A percentile compares a stretch with the other conserved stretches of the same genome.
Conservation (phyloP, 129 eudicot species). For the Tagetes erecta region DNA sequence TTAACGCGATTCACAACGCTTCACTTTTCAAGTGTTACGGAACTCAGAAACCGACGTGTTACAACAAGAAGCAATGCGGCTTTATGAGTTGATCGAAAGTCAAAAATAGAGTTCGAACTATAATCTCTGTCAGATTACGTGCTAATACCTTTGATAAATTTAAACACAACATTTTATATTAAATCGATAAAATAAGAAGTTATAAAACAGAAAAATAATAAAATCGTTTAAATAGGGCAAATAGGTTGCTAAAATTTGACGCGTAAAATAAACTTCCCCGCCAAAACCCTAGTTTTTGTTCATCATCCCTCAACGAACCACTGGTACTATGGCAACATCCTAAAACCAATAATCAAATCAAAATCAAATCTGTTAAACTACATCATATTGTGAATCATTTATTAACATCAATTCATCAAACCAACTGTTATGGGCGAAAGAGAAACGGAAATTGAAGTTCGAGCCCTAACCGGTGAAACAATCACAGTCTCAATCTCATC, state of each 20-base stretch:
- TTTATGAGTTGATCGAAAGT: too few relatives aligned
- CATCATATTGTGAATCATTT: background rate
- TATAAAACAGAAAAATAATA: too few relatives aligned
- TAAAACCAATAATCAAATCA: slow-evolving; percentile 3
- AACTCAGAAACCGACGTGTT: too few relatives aligned
- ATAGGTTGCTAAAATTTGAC: background rate
- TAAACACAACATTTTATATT: too few relatives aligned
- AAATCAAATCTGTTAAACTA: slow-evolving; percentile 8
- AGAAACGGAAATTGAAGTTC: slow-evolving; percentile 51
- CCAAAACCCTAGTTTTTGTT: slow-evolving; percentile 35
- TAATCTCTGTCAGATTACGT: too few relatives aligned
- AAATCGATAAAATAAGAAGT: too few relatives aligned
- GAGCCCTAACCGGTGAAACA: slow-evolving; percentile 70
- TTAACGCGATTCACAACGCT: too few relatives aligned
- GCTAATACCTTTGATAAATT: too few relatives aligned
- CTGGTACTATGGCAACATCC: slow-evolving; percentile 12
- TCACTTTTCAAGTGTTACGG: too few relatives aligned
- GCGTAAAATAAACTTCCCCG: slow-evolving; percentile 25
- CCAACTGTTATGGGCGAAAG: slow-evolving; percentile 23
- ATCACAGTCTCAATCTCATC: slow-evolving; percentile 45
- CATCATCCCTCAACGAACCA: slow-evolving; percentile 18
- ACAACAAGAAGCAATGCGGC: too few relatives aligned
- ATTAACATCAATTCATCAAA: background rate
- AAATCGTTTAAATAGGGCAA: too few relatives aligned
- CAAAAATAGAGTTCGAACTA: too few relatives aligned